Base-by-base conservation (phyloP, 2,329 filamentous ascomycete species). In the Hypoxylon sp. region DNA sequence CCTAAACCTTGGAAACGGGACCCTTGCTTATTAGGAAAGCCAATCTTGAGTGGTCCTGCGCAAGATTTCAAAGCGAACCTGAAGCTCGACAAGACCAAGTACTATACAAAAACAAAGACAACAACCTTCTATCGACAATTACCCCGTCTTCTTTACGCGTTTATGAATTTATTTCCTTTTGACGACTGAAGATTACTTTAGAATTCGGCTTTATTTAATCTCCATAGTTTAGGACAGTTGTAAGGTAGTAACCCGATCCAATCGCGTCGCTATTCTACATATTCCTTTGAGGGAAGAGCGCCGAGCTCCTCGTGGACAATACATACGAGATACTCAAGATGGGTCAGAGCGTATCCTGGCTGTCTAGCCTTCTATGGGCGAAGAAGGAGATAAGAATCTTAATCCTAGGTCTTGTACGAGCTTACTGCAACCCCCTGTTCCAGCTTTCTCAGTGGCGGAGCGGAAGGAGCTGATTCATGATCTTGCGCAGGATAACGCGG, bases 321-420 rank as follows among this genome's bases (percentile, higher is more conserved):
- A 62, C 39, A 51, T 22, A 58, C 55, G 52, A 71, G 62, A 57
- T 70, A 71, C 59, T 67, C 81, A 87, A 81, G 64, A 91, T 91
- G 89, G 89, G 89, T 76, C 84, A 87, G 73, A 85, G 86, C 75
- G 83, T 91, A 79, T 91, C 89, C 80, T 91, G 89, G 88, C 84
- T 94, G 76, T 92, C 91, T 59, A 82, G 84, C 81, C 84, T 97
- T 69, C 76, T 97, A 70, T 98, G 92, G 91, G 85, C 92, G 46
- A 98, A 98, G 86, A 99, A 98, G 85, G 96, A 99, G 84, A 98
- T 98, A 73, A 87, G 96, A 76, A 99, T 99, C 83, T 83, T 99
- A 80, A 98, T 98, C 74, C 84, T 98, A 68, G 94, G 94, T 77
- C 88, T 98, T 83, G 94, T 98, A 91, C 74, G 90, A 80, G 55